A percentile compares a stretch with the other conserved stretches of the same genome.
Evolutionary conservation across 2,329 filamentous ascomycete genomes (phyloP).

Genomic region (Colletotrichum scovillei): DNA sequence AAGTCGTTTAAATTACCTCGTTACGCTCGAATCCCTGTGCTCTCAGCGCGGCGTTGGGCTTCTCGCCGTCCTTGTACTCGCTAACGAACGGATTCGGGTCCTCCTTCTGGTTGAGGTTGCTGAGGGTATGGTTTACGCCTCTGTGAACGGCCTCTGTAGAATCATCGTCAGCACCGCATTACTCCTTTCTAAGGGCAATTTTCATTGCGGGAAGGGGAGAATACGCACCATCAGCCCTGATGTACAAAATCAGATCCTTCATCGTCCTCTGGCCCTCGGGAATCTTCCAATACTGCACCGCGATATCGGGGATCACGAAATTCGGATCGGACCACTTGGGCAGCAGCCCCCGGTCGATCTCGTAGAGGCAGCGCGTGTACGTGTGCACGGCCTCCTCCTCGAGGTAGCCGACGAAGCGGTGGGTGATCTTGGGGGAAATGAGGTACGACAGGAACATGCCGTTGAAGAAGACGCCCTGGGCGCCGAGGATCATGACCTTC

Average conservation of each 20-base stretch:
- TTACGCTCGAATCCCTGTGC: slow-evolving; percentile 84
- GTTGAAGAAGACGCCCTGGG: slow-evolving; percentile 98
- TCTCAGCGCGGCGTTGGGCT: slow-evolving; percentile 75
- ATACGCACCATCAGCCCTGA: slow-evolving; percentile 73
- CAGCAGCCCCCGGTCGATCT: slow-evolving; percentile 86
- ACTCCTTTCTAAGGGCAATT: too few species aligned
- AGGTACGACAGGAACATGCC: slow-evolving; percentile 91
- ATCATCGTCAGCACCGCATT: too few species aligned
- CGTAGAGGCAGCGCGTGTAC: slow-evolving; percentile 88
- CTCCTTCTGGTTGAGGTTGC: slow-evolving; percentile 84
- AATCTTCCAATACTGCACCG: slow-evolving; percentile 94
- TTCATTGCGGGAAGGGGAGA: too few species aligned
- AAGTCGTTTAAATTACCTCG: slow-evolving; percentile 73
- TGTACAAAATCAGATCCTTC: slow-evolving; percentile 87
- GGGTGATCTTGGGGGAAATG: slow-evolving; percentile 85
- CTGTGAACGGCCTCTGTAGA: slow-evolving; percentile 80
- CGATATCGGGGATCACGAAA: slow-evolving; percentile 87
- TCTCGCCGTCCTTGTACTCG: slow-evolving; percentile 78
- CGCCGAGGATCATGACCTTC: slow-evolving; percentile 89
- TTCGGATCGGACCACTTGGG: slow-evolving; percentile 80
- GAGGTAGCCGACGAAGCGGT: slow-evolving; percentile 96
- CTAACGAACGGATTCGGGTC: slow-evolving; percentile 95
- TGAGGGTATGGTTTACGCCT: slow-evolving; percentile 95
- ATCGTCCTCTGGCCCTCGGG: slow-evolving; percentile 85
- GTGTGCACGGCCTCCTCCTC: slow-evolving; percentile 98